Base-by-base conservation (phyloP, 257 asterid species). In the Gentiana macrophylla region DNA sequence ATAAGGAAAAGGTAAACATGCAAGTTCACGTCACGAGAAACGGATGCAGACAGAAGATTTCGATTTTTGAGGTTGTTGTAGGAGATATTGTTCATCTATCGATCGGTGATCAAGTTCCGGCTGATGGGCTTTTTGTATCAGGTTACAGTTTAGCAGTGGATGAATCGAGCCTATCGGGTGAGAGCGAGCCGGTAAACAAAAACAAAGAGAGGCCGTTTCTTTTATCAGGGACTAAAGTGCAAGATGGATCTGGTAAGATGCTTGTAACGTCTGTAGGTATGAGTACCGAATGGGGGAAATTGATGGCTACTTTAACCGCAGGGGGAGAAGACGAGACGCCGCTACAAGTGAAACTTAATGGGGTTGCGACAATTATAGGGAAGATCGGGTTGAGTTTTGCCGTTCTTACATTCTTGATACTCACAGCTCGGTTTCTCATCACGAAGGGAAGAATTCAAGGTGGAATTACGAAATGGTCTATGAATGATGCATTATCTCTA, bases 241-340 rank as follows among this genome's bases (percentile, higher is more conserved):
- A 82, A 56, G 94, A 87, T 43, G 94, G 96, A 12, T 82, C 89
- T 1, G 94, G 85, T 5, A 84, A 72, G 68, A 87, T 87, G 83
- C 59, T 87, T 5, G 78, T 87, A 45, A 73, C 86, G 3, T 68
- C 96, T 6, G 96, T 87, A 9, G 96, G 94, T 57, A 81, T 81
- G 96, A 79, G 81, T 63, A 86, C 96, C 0, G 94, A 84, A 61
- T 84, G 96, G 92, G 96, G 94, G 59, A 67, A 78, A 35, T 56
- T 86, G 74, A 84, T 84, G 94, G 84, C 67, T 24, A 79, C 91
- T 37, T 57, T 84, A 32, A 78, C 72, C 15, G 84, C 84, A 67
- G 86, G 83, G 4, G 94, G 81, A 4, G 82, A 86, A 47, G 94
- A 81, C 1, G 95, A 86, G 79, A 86, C 95, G 0, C 95, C 94